Base-by-base conservation (phyloP, 2,329 filamentous ascomycete genomes). In the Aspergillus tamarii region DNA sequence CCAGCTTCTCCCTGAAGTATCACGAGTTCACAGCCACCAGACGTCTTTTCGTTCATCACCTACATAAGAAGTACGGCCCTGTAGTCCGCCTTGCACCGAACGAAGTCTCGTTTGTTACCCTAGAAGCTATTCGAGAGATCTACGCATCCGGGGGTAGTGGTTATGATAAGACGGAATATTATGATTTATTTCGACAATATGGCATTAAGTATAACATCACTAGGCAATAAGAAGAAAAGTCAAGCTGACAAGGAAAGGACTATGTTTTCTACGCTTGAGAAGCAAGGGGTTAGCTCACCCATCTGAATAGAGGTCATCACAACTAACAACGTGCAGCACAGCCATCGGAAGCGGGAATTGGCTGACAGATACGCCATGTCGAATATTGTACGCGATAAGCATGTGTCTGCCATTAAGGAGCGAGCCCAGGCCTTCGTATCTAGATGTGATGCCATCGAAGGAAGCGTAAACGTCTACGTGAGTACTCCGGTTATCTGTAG, bases 341-440 rank as follows among this genome's bases (percentile, higher is more conserved):
- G 85, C 34, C 85, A 84, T 66, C 83, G 87, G 64, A 90, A 88
- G 71, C 83, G 88, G 32, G 79, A 89, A 55, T 80, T 91, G 52
- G 88, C 88, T 1, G 87, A 90, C 70, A 82, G 88, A 34, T 91
- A 91, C 73, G 86, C 89, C 34, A 91, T 91, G 75, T 87, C 85
- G 60, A 91, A 90, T 70, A 80, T 91, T 57, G 83, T 90, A 77
- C 84, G 84, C 34, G 73, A 83, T 5, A 78, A 79, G 2, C 84
- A 87, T 2, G 74, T 90, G 32, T 74, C 80, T 5, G 88, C 86
- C 2, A 87, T 91, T 56, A 77, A 84, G 59, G 82, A 87, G 66
- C 81, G 87, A 7, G 86, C 88, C 0, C 76, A 72, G 41, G 81
- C 81, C 32, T 89, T 91, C 66, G 73, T 88, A 7, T 77, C 81